Evolutionary conservation across 345 rosid species (phyloP).

Genomic region (Alliaria petiolata): DNA sequence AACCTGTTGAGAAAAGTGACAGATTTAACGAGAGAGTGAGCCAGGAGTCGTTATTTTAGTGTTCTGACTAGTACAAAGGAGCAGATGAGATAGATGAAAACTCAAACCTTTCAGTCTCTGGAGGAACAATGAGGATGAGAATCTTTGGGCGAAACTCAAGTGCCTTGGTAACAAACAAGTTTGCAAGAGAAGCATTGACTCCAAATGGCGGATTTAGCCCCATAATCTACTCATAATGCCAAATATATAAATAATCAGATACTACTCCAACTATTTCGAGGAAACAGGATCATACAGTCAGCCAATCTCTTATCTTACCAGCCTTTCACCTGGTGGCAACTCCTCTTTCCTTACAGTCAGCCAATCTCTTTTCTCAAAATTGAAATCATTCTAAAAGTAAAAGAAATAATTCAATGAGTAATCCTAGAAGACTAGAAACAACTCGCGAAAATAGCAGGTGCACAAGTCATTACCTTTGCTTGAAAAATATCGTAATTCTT

Average conservation of each 20-base stretch:
- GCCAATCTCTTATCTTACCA: constrained; percentile 45
- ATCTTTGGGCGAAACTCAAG: constrained; percentile 89
- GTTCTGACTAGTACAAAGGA: constrained; percentile 3
- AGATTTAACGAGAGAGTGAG: background rate
- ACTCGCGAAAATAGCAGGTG: constrained; percentile 5
- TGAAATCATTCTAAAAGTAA: constrained; percentile 54
- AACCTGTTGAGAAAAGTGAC: constrained; percentile 45
- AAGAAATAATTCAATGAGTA: constrained; percentile 9
- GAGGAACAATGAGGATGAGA: constrained; percentile 84
- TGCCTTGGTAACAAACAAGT: constrained; percentile 74
- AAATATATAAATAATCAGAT: constrained; percentile 11
- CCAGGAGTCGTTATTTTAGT: background rate
- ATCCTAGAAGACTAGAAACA: background rate
- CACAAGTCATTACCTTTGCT: constrained; percentile 56
- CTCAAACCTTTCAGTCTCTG: constrained; percentile 69
- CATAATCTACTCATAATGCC: constrained; percentile 57
- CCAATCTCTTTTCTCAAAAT: constrained; percentile 87
- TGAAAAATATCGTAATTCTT: constrained; percentile 73
- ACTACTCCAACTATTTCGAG: background rate
- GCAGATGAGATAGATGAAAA: constrained; percentile 17
- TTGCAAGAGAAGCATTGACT: constrained; percentile 64
- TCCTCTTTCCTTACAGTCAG: constrained; percentile 59
- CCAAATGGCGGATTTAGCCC: constrained; percentile 99
- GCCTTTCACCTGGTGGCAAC: constrained; percentile 61
- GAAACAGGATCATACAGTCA: background rate